Evolutionary conservation across 331 rosid genomes (phyloP).

Genomic region (Phaseolus coccineus): DNA sequence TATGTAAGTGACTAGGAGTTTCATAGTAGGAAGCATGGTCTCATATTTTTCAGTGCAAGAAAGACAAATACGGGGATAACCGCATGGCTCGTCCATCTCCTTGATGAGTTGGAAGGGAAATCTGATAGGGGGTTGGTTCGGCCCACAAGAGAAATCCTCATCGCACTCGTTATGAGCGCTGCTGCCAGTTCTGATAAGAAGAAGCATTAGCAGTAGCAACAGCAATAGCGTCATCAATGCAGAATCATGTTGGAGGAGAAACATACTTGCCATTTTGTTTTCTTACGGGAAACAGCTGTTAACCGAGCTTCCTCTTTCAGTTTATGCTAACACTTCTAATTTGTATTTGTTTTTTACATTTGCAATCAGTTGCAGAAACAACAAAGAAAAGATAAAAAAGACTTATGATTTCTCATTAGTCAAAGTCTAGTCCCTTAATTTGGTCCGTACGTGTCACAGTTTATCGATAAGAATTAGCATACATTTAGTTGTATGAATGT

Average conservation of each 20-base stretch:
- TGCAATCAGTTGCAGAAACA: neutral
- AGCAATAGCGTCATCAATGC: neutral
- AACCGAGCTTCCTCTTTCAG: neutral
- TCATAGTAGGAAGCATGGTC: conserved; percentile 19
- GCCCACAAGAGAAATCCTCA: neutral
- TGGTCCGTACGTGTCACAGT: too few species aligned
- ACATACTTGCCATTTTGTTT: neutral
- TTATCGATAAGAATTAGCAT: too few species aligned
- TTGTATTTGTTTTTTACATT: too few species aligned
- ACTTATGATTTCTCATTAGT: too few species aligned
- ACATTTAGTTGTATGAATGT: too few species aligned
- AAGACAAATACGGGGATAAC: conserved; percentile 30
- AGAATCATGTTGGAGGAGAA: neutral
- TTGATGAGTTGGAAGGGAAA: conserved; percentile 26
- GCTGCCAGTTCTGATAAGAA: neutral
- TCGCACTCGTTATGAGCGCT: neutral
- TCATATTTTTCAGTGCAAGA: neutral
- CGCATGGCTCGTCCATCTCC: neutral
- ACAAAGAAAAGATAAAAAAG: neutral
- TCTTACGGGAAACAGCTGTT: too few species aligned
- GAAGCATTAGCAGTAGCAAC: neutral
- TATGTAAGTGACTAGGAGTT: neutral
- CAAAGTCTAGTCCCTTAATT: too few species aligned
- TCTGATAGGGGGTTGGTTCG: neutral
- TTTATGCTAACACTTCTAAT: neutral